Evolutionary conservation across 2,329 filamentous ascomycete genomes (phyloP).

Genomic region (Ambrosiella xylebori): DNA sequence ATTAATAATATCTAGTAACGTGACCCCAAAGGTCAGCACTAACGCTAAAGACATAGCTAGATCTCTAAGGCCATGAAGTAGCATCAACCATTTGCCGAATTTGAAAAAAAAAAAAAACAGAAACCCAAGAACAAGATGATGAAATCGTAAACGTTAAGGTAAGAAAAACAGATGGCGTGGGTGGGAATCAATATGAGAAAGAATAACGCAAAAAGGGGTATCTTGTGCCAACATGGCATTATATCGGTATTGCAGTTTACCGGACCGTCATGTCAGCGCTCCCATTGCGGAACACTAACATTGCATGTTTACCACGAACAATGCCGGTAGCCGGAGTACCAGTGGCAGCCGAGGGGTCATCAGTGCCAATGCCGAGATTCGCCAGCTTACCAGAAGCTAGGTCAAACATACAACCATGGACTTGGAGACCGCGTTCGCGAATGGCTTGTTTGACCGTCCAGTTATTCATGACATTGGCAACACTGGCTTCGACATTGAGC

Average conservation of each 20-base stretch:
- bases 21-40: neutral
- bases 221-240: neutral
- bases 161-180: neutral
- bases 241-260: constrained; percentile 3
- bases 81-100: neutral
- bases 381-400: constrained; percentile 30
- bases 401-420: constrained; percentile 68
- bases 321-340: constrained; percentile 19
- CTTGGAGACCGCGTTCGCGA: constrained; percentile 48
- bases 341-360: constrained; percentile 14
- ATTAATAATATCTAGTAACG: neutral
- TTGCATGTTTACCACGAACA: constrained; percentile 31
- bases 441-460: constrained; percentile 53
- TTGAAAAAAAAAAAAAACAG: neutral
- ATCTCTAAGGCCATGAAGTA: neutral
- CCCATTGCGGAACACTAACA: constrained; percentile 31
- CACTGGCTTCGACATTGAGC: constrained; percentile 55
- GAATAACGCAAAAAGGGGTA: neutral
- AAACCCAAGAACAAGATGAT: neutral
- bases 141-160: neutral
- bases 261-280: constrained; percentile 22
- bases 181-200: neutral
- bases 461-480: constrained; percentile 52
- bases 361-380: constrained; percentile 31
- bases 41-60: neutral